Percentiles rank a stretch among this genome's conserved stretches.
Conservation (phyloP, 1,139 yeast species). For the Geotrichum cucujoidarum region DNA sequence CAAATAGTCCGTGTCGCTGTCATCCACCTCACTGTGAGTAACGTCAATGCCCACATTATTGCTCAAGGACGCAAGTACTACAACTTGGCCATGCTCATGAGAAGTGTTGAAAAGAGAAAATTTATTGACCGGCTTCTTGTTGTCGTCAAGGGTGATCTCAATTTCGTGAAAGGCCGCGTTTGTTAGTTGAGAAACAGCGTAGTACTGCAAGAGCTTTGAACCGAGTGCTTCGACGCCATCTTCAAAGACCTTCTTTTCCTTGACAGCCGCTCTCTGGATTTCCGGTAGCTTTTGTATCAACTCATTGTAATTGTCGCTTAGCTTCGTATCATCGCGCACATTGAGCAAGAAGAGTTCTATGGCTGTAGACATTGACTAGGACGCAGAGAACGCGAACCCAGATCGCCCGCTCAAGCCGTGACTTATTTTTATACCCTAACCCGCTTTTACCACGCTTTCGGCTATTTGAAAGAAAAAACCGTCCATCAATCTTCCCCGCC, state of each 20-base stretch:
- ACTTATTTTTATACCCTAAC: too few species aligned
- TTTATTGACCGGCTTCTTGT: constrained; percentile 4
- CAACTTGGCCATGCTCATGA: constrained; percentile 5
- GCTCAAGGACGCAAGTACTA: not conserved
- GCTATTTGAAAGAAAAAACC: too few species aligned
- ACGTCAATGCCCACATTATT: constrained; percentile 9
- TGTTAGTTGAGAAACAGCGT: not conserved
- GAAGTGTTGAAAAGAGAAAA: constrained; percentile 9
- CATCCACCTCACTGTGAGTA: not conserved
- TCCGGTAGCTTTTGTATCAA: not conserved
- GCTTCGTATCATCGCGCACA: not conserved
- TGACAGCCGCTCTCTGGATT: not conserved
- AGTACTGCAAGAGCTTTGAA: constrained; percentile 10
- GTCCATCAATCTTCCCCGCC: not conserved
- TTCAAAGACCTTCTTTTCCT: not conserved
- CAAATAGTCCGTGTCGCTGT: constrained; percentile 9
- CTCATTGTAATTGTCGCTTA: not conserved
- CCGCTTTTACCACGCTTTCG: too few species aligned
- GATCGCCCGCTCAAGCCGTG: too few species aligned
- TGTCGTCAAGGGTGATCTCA: not conserved
- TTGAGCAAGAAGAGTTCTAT: not conserved
- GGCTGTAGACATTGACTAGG: not conserved
- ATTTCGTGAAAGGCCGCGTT: not conserved
- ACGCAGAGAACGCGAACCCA: too few species aligned
- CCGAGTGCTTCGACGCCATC: constrained; percentile 1